A percentile compares a stretch with the other conserved stretches of the same genome.
phyloP scores from a whole-genome alignment of 768 basidiomycete genomes.

The Boletellus ananiceps region DNA sequence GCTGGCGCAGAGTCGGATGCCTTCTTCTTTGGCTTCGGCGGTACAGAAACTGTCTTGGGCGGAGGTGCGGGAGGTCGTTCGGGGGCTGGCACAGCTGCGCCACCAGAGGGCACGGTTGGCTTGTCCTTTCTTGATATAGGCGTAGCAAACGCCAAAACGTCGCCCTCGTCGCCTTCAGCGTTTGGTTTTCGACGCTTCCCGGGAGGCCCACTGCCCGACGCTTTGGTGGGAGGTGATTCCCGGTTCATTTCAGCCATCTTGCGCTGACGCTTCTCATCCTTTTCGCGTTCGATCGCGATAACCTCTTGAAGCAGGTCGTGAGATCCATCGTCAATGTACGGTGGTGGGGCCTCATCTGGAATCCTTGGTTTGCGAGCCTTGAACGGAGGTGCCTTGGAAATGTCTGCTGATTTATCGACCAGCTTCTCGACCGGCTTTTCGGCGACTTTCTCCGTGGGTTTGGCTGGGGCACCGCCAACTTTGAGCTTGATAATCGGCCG shows the following conservation, averaged over 20 bases:
- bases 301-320: constrained; percentile 80
- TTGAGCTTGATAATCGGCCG: constrained; percentile 68
- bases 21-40: constrained; percentile 44
- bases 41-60: constrained; percentile 23
- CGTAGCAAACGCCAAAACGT: constrained; percentile 56
- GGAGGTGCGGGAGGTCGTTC: constrained; percentile 26
- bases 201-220: constrained; percentile 34
- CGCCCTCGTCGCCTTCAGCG: constrained; percentile 49
- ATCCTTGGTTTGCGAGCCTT: constrained; percentile 43
- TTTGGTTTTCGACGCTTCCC: constrained; percentile 57
- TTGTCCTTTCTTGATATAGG: constrained; percentile 54
- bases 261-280: constrained; percentile 48
- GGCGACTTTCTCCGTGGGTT: constrained; percentile 30
- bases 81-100: constrained; percentile 40
- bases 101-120: constrained; percentile 29
- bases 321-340: constrained; percentile 76
- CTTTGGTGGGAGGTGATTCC: constrained; percentile 35
- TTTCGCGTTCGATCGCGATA: constrained; percentile 70
- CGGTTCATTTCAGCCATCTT: constrained; percentile 38
- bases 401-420: constrained; percentile 26
- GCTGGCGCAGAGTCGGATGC: constrained; percentile 23
- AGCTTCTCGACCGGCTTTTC: constrained; percentile 26
- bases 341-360: constrained; percentile 49
- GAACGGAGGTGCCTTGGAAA: constrained; percentile 36
- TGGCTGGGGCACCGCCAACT: constrained; percentile 41